Base-by-base conservation (phyloP, 164 flowering plant genomes). In the Vitis labrusca region DNA sequence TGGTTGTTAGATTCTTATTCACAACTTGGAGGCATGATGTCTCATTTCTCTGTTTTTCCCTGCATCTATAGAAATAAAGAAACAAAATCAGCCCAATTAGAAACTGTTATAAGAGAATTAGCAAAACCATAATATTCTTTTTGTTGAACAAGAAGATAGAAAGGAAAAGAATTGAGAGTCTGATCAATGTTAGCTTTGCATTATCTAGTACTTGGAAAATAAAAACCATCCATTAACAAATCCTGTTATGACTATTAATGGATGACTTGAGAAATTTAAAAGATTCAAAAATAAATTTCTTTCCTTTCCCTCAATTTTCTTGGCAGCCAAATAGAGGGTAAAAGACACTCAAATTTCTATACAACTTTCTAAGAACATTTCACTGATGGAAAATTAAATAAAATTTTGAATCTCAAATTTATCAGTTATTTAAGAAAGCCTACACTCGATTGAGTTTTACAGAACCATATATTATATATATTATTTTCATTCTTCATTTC, bases 11-110 rank as follows among this genome's bases (percentile, higher is more conserved):
- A 73, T 88, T 88, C 79, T 88, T 78, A 55, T 88, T 88, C 66
- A 88, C 89, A 37, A 83, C 79, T 68, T 88, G 91, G 9, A 88
- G 82, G 12, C 88, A 82, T 1, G 88, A 85, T 2, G 89, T 69
- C 79, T 88, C 91, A 71, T 85, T 88, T 51, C 88, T 49, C 71
- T 88, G 91, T 66, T 88, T 88, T 66, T 88, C 88, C 30, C 88
- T 65, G 64, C 91, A 87, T 69, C 91, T 87, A 83, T 50, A 50
- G 27, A 17, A 50, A 57, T 56, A 23, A 58, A 19, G n/a, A n/a
- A 59, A 13, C 53, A 27, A 11, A 59, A 37, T 55, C 67, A 63
- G 12, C 59, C n/a, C 15, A 11, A 49, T 30, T 53, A 2, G 3
- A 27, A 48, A 60, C 12, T 3, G 8, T 8, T 16, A 16, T 9